phyloP scores from a whole-genome alignment of 2,329 filamentous ascomycete species.

The Fusarium papillatum region DNA sequence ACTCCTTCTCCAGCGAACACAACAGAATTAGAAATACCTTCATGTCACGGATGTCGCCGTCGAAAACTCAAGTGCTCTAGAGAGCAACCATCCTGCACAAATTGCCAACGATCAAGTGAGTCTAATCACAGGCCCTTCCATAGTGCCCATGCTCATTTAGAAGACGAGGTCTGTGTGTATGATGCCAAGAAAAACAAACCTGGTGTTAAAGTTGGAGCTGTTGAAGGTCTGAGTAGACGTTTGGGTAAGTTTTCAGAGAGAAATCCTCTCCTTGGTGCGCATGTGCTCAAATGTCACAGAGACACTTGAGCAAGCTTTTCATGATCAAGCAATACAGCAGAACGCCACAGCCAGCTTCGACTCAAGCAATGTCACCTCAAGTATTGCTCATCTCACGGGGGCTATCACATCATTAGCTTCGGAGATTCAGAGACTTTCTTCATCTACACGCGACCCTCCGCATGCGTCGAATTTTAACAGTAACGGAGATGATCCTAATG shows the following conservation, averaged over 20 bases:
- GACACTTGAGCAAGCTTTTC: neutral
- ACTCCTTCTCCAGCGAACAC: neutral
- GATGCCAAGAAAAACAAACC: slow-evolving; percentile 28
- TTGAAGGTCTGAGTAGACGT: slow-evolving; percentile 17
- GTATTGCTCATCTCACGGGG: neutral
- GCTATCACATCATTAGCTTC: neutral
- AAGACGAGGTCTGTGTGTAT: slow-evolving; percentile 20
- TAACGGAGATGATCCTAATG: neutral
- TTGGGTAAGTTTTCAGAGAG: slow-evolving; percentile 6
- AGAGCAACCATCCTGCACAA: neutral
- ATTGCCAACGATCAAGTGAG: neutral
- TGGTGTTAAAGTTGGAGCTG: slow-evolving; percentile 18
- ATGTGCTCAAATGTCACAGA: neutral
- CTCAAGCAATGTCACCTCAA: neutral
- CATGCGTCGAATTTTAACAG: neutral
- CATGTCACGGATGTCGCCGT: slow-evolving; percentile 3
- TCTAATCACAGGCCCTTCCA: neutral
- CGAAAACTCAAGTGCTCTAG: slow-evolving; percentile 3
- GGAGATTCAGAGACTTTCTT: neutral
- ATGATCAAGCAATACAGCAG: slow-evolving; percentile 3
- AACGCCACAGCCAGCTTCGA: neutral
- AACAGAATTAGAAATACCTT: neutral
- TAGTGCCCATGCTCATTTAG: neutral
- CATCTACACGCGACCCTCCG: neutral
- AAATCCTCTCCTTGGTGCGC: too few relatives aligned